These are phyloP conservation scores for Quercus tomentella DNA, from an alignment of 331 rosid species.

Conservation along the genomic window DNA sequence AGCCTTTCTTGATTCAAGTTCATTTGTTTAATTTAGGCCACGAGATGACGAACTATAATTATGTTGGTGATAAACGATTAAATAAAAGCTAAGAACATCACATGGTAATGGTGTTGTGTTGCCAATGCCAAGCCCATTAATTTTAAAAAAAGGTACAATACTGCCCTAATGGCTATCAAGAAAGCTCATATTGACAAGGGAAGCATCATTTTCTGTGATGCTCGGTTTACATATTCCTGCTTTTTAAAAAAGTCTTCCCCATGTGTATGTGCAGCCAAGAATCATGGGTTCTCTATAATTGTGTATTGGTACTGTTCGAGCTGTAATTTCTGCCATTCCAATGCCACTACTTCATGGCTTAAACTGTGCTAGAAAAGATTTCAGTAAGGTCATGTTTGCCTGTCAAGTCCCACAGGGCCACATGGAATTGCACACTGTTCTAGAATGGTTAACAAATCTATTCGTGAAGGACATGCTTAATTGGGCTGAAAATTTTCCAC, in stretches of 20 bases:
- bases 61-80: conserved; percentile 34
- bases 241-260: conserved; percentile 22
- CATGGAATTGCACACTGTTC: conserved; percentile 37
- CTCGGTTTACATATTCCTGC: conserved; percentile 18
- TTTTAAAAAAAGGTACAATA: conserved; percentile 1
- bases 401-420: conserved; percentile 42
- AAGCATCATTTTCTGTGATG: conserved; percentile 23
- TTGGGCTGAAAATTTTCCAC: background rate
- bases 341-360: conserved; percentile 39
- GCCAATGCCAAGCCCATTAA: conserved; percentile 6
- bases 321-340: conserved; percentile 44
- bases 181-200: conserved; percentile 20
- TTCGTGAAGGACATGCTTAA: background rate
- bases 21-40: conserved; percentile 23
- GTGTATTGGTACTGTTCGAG: conserved; percentile 25
- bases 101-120: conserved; percentile 28
- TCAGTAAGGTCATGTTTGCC: conserved; percentile 25
- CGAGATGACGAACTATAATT: conserved; percentile 29
- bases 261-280: conserved; percentile 53
- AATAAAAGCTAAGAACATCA: conserved; percentile 28
- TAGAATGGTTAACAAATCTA: conserved; percentile 5
- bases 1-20: conserved; percentile 22
- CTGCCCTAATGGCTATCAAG: conserved; percentile 12
- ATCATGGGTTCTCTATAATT: conserved; percentile 50
- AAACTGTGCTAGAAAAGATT: conserved; percentile 37